Evolutionary conservation across 192 early-diverging fungal genomes (phyloP).

Genomic region (Podila clonocystis): DNA sequence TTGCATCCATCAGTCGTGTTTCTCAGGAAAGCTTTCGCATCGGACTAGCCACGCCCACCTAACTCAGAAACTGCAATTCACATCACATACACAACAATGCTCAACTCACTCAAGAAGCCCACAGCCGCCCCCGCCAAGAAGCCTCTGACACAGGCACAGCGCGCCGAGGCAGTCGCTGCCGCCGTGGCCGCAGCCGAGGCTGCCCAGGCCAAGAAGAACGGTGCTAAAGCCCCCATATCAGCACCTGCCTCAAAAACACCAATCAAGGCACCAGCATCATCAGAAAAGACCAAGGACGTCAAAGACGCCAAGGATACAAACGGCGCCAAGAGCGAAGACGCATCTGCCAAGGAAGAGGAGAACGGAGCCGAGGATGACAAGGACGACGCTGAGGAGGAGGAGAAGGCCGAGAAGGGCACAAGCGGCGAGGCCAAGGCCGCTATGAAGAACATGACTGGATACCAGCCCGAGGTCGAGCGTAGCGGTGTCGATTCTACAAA

Average conservation of each 20-base stretch:
- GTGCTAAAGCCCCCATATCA: slow-evolving; percentile 18
- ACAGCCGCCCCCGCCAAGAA: slow-evolving; percentile 49
- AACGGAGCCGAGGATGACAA: slow-evolving; percentile 35
- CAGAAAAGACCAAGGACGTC: not conserved
- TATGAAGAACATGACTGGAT: slow-evolving; percentile 63
- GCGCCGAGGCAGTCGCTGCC: slow-evolving; percentile 30
- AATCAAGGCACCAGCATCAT: slow-evolving; percentile 1
- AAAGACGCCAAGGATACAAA: slow-evolving; percentile 18
- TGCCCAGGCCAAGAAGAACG: slow-evolving; percentile 34
- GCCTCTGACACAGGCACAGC: slow-evolving; percentile 32
- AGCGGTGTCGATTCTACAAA: slow-evolving; percentile 59
- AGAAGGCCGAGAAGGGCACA: slow-evolving; percentile 54
- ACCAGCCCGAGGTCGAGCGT: slow-evolving; percentile 56
- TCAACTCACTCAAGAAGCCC: slow-evolving; percentile 39
- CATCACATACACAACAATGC: slow-evolving; percentile 14
- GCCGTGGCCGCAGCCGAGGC: slow-evolving; percentile 20
- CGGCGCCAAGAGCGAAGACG: not conserved
- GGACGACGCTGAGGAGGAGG: slow-evolving; percentile 48
- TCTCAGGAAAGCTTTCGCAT: not conserved
- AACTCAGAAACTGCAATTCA: not conserved
- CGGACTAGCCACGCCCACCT: too few relatives aligned
- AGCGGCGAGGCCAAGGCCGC: slow-evolving; percentile 64
- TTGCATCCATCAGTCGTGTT: not conserved
- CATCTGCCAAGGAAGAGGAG: not conserved
- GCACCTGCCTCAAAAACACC: not conserved